Percentiles rank a stretch among this genome's conserved stretches.
These are phyloP conservation scores for Schizothecium vesticola DNA, from an alignment of 495 filamentous ascomycete genomes.

Conservation along the genomic window DNA sequence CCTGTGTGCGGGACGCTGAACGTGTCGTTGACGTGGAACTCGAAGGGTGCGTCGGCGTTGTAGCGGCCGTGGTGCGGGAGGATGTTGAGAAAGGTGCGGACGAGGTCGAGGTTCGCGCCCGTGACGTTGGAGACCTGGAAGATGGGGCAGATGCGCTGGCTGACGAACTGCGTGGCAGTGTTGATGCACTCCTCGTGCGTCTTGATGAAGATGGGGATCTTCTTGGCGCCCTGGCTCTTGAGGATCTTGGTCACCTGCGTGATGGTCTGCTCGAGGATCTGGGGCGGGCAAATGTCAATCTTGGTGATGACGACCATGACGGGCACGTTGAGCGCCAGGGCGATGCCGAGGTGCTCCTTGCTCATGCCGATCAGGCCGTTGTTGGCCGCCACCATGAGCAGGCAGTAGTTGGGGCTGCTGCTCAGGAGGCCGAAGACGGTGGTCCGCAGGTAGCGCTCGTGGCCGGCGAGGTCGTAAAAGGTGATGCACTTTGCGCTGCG, in stretches of 20 bases:
- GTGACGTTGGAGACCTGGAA: constrained; percentile 99
- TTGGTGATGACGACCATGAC: constrained; percentile 99
- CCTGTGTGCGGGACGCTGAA: constrained; percentile 99
- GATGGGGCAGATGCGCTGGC: constrained; percentile 90
- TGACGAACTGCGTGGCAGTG: constrained; percentile 94
- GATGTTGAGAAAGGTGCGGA: constrained; percentile 91
- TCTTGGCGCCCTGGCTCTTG: constrained; percentile 86
- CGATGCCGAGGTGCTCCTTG: constrained; percentile 95
- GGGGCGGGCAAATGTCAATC: constrained; percentile 96
- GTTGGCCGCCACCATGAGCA: constrained; percentile 98
- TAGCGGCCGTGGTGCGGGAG: constrained; percentile 94
- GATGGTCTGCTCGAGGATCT: constrained; percentile 91
- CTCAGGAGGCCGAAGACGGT: constrained; percentile 94
- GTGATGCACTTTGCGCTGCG: constrained; percentile 93
- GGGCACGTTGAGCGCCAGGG: constrained; percentile 89
- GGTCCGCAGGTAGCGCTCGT: constrained; percentile 91
- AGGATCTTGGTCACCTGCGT: constrained; percentile 87
- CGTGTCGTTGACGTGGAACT: constrained; percentile 95
- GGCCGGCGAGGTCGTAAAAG: constrained; percentile 92
- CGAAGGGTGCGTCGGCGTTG: constrained; percentile 79
- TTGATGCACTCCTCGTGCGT: constrained; percentile 85
- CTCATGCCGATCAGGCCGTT: constrained; percentile 97
- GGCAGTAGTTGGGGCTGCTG: constrained; percentile 94
- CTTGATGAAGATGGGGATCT: constrained; percentile 98
- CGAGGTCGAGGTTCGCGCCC: constrained; percentile 70